phyloP scores from a whole-genome alignment of 2,329 filamentous ascomycete genomes.

The Eutypa lata region DNA sequence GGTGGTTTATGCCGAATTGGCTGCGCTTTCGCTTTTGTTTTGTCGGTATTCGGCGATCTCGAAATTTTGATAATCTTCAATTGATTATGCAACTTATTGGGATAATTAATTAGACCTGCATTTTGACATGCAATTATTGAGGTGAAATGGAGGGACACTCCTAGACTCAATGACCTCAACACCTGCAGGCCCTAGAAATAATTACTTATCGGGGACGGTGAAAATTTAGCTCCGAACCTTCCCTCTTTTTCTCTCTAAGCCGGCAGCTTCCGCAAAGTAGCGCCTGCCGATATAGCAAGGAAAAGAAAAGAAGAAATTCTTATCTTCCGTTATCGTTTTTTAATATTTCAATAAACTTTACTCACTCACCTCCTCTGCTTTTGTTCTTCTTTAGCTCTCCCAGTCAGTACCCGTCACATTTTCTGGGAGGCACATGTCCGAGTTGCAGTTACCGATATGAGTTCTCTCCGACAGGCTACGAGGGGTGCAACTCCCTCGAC shows the following conservation, averaged over 20 bases:
- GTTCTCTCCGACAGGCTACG: constrained; percentile 37
- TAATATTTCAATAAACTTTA: constrained; percentile 15
- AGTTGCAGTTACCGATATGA: constrained; percentile 34
- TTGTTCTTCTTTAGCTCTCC: constrained; percentile 10
- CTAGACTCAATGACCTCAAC: no score
- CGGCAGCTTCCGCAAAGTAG: neutral
- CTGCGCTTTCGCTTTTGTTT: neutral
- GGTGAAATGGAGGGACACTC: neutral
- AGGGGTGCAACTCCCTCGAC: constrained; percentile 42
- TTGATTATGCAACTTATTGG: neutral
- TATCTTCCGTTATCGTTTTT: constrained; percentile 24
- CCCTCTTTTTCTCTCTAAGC: neutral
- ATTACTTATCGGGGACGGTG: constrained; percentile 6
- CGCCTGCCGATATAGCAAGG: neutral
- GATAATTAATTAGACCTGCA: no score
- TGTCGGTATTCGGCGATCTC: constrained; percentile 5
- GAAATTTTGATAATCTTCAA: constrained; percentile 12
- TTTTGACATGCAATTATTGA: no score
- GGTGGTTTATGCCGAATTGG: neutral
- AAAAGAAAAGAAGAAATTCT: neutral
- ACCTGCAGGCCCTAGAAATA: no score
- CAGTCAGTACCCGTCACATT: constrained; percentile 25
- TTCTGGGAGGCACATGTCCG: constrained; percentile 23
- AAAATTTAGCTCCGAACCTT: constrained; percentile 4
- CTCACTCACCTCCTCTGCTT: constrained; percentile 16